Evolutionary conservation across 2,329 filamentous ascomycete species (phyloP), one percentile per base, ranked within the genome.

Genomic region (Colletotrichum echinochloae): DNA sequence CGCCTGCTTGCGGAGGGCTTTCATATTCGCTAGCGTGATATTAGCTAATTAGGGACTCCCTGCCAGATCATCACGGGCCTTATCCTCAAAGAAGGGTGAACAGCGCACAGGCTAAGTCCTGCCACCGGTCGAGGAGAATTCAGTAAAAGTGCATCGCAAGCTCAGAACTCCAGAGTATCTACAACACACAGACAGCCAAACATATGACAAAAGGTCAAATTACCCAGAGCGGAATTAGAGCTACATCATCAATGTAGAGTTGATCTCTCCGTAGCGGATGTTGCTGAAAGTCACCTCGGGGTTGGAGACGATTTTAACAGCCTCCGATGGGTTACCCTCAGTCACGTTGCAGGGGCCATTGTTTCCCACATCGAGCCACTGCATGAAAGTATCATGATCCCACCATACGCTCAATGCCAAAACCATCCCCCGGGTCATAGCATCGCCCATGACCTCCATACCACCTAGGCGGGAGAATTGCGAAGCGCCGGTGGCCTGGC

Each of bases 21-120:
- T 94, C 80, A 86, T 94, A 78, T 81, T 91, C 3, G 88, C 90
- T 76, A 93, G 93, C 76, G 88, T 94, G 64, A 63, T 92, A 3
- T 91, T 92, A 59, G 92, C n/a, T n/a, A 95, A 77, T n/a, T n/a
- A n/a, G n/a, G n/a, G n/a, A 84, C 94, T 1, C 91, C 91, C 0
- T 94, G 90, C 83, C 90, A 94, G 76, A 84, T 89, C 44, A 65
- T 93, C 12, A 87, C 89, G 1, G 90, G 86, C 28, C 77, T 94
- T 14, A 86, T 89, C 73, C 35, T 37, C 35, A 37, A 12, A 11
- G 11, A 37, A 39, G 37, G 3, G 14, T 39, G 16, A 5, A 6
- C 6, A 7, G 5, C 37, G 5, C 6, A 16, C 1, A 33, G 30
- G 8, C 8, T 33, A 8, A 33, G 8, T 5, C 30, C 12, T 11